Evolutionary conservation across 2,329 filamentous ascomycete species (phyloP).

Genomic region (Fusarium torulosum): DNA sequence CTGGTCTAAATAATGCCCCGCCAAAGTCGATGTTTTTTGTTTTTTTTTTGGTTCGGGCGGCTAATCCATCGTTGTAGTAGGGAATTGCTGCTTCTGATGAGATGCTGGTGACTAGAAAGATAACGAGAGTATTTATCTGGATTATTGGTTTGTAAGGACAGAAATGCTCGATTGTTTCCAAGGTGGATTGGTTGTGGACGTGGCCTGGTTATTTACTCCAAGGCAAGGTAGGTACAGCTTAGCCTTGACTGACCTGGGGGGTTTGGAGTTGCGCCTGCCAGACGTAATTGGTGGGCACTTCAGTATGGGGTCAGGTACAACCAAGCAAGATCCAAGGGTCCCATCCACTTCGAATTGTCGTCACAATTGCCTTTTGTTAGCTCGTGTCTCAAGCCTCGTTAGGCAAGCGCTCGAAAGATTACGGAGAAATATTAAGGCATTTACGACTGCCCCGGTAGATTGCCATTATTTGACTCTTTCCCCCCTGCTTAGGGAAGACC

Average conservation of each 20-base stretch:
- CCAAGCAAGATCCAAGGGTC: constrained; percentile 3
- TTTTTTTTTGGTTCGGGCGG: constrained; percentile 20
- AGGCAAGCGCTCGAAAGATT: neutral
- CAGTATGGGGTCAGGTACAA: constrained; percentile 9
- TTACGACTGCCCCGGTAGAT: neutral
- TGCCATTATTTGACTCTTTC: neutral
- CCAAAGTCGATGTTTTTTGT: constrained; percentile 36
- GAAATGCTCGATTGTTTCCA: constrained; percentile 25
- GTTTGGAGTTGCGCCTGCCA: constrained; percentile 23
- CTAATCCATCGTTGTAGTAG: constrained; percentile 36
- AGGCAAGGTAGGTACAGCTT: constrained; percentile 5
- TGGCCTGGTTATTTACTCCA: constrained; percentile 20
- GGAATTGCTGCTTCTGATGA: constrained; percentile 12
- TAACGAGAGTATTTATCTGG: neutral
- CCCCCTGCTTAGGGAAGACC: too few relatives aligned
- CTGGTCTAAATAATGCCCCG: constrained; percentile 44
- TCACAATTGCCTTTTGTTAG: constrained; percentile 18
- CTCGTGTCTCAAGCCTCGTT: neutral
- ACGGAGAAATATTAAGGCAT: neutral
- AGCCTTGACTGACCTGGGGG: constrained; percentile 31
- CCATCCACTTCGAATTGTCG: constrained; percentile 9
- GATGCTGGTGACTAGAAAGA: neutral
- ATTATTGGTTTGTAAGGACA: neutral
- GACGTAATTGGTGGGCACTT: constrained; percentile 43
- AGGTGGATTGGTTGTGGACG: constrained; percentile 26